Evolutionary conservation across 163 green algal species (phyloP), one percentile per base, ranked within the genome.

Genomic region (Prototheca cutis): DNA sequence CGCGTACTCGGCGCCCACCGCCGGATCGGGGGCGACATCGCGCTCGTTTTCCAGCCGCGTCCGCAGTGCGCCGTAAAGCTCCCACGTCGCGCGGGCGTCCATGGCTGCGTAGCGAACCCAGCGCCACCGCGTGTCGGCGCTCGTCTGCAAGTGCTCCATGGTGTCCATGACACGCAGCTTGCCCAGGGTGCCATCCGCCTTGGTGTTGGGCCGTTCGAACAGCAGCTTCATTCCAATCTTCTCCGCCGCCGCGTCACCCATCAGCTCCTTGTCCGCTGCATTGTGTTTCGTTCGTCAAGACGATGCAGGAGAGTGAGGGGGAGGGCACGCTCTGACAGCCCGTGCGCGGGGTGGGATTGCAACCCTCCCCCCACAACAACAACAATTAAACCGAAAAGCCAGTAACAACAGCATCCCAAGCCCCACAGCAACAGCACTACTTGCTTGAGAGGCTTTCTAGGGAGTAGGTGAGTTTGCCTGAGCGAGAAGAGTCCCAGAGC

Each of bases 41-140:
- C 34, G 62, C 25, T 6, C 61, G 40, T 25, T 48, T 25, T 45
- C 23, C 54, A 85, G 65, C 59, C 70, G 36, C 19, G 40, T 36
- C 29, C 58, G 28, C 29, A 90, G 70, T 3, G 72, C 80, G 7
- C 73, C 47, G 30, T 83, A 76, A 56, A 98, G 76, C 49, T 93
- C 68, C 76, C 77, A 94, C 0, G 90, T 97, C 33, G 86, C 79
- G 73, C 94, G 85, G 51, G 90, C 88, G 63, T 98, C 91, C 47
- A 83, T 71, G 2, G 87, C 85, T 2, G 82, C 90, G 80, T 98
- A 98, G 55, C 94, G 75, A 28, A 97, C 87, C 90, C 90, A 97
- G 24, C 70, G 78, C 42, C 59, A 63, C 2, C 85, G 73, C 51
- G 73, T 82, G 10, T 77, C 66, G 21, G 58, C 31, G 19, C 72